phyloP scores from a whole-genome alignment of 768 basidiomycete genomes.

The Lactifluus rugatus region DNA sequence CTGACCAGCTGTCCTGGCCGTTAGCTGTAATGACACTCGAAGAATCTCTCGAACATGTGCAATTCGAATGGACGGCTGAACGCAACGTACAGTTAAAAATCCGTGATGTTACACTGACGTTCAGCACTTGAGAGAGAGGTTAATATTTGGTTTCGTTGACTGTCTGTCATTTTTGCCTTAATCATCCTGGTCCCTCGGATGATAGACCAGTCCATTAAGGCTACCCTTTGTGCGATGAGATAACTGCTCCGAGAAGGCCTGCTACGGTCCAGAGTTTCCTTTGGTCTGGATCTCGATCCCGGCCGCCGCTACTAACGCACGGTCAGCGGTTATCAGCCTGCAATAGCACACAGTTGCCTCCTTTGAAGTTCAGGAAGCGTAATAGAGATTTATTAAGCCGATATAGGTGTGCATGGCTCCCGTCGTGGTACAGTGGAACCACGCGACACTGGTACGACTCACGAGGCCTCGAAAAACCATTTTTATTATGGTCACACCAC shows the following conservation, averaged over 20 bases:
- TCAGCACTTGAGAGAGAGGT: slow-evolving; percentile 50
- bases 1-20: not conserved
- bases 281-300: not conserved
- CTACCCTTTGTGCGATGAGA: not conserved
- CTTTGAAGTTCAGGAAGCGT: too few species aligned
- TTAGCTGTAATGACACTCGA: slow-evolving; percentile 48
- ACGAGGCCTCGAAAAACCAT: too few species aligned
- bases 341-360: too few species aligned
- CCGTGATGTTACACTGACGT: slow-evolving; percentile 72
- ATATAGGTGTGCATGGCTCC: too few species aligned
- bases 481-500: too few species aligned
- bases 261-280: not conserved
- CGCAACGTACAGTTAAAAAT: slow-evolving; percentile 79
- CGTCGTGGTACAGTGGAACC: too few species aligned
- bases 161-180: not conserved
- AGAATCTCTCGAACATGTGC: slow-evolving; percentile 60
- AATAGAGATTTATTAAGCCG: too few species aligned
- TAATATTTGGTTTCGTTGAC: not conserved
- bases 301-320: too few species aligned
- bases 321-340: too few species aligned
- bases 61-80: slow-evolving; percentile 78
- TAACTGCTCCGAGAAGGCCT: not conserved
- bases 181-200: too few species aligned
- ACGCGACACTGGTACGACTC: too few species aligned
- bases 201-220: not conserved